Base-by-base conservation (phyloP, 2,329 filamentous ascomycete species). In the Aspergillus spinulosporus region DNA sequence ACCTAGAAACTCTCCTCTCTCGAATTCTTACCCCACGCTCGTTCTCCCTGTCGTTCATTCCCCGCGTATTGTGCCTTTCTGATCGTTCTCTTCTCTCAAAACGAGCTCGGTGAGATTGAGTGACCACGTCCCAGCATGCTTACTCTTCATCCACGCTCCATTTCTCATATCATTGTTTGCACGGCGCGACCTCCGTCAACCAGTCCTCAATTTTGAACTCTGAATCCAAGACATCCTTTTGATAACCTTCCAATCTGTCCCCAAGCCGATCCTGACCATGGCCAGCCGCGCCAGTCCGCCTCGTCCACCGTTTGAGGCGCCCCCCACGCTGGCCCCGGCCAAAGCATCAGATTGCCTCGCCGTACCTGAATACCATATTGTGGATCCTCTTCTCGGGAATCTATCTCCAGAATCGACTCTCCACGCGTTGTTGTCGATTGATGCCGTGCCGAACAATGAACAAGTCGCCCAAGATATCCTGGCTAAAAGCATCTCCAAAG, bases 341-440 rank as follows among this genome's bases (percentile, higher is more conserved):
- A 68, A 68, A 45, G 74, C 72, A 21, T 73, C 75, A 12, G 71
- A 72, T 21, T 70, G 74, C 57, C 71, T 64, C 55, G 63, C 67
- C 14, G 64, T 68, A 14, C 71, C 74, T 12, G 63, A 71, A 45
- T 71, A 72, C 48, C 66, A 73, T 55, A 70, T 75, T 39, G 64
- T 75, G 39, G 77, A 80, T 52, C 78, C 77, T 52, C 68, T 84
- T 7, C 75, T 83, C 43, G 76, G 76, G 56, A 80, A 80, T 54
- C 72, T 84, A 0, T 83, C 82, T 9, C 81, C 82, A 5, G 78
- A 82, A 57, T 76, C 79, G n/a, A 84, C 81, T 4, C 67, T 84
- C 11, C 71, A 76, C 58, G 80, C 80, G 28, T 77, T 84, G 31
- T 72, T 75, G 37, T 71, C 72, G 1, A 75, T 74, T 29, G 70